Evolutionary conservation across 306 rosid species (phyloP).

Genomic region (Corylus avellana): DNA sequence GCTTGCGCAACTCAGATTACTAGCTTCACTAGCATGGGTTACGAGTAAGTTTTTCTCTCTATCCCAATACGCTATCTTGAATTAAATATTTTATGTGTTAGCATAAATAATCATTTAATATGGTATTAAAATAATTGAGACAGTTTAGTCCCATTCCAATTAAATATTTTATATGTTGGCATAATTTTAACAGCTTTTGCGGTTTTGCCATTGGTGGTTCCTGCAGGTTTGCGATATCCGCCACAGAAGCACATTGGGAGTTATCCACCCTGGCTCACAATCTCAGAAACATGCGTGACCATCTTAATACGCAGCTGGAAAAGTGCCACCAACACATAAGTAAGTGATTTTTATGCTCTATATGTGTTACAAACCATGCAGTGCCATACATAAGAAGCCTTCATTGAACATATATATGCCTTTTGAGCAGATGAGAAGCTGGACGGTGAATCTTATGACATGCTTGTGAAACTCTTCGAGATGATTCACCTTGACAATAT

Average conservation of each 20-base stretch:
- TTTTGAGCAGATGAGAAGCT: conserved; percentile 40
- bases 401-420: not conserved
- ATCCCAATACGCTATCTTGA: not conserved
- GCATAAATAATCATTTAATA: too few relatives aligned
- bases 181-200: not conserved
- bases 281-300: conserved; percentile 48
- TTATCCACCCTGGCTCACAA: conserved; percentile 59
- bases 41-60: conserved; percentile 39
- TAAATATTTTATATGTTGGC: too few relatives aligned
- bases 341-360: conserved; percentile 14
- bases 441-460: conserved; percentile 49
- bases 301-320: conserved; percentile 49
- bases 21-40: conserved; percentile 47
- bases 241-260: conserved; percentile 60
- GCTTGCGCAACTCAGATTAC: conserved; percentile 48
- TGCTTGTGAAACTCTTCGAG: conserved; percentile 38
- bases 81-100: not conserved
- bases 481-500: conserved; percentile 54
- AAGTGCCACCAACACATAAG: conserved; percentile 44
- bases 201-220: not conserved
- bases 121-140: too few relatives aligned
- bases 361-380: not conserved
- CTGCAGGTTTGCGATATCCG: conserved; percentile 52
- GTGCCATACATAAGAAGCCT: not conserved
- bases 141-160: too few relatives aligned